Evolutionary conservation across 2,329 filamentous ascomycete species (phyloP).

Genomic region (Sclerotinia glacialis): DNA sequence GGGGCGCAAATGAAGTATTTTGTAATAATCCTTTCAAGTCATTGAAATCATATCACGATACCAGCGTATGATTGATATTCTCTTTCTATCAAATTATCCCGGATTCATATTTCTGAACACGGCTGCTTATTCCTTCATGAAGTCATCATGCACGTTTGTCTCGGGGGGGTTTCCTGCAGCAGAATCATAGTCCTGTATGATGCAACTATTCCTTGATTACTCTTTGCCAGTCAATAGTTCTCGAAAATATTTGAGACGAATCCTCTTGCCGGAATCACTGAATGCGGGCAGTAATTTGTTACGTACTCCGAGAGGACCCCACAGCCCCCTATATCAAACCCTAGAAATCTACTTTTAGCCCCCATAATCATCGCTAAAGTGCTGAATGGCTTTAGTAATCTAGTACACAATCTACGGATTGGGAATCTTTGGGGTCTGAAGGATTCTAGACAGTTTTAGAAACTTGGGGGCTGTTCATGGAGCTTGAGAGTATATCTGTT

Average conservation of each 20-base stretch:
- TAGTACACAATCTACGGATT: neutral
- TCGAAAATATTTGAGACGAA: neutral
- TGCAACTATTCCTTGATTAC: neutral
- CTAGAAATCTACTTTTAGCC: neutral
- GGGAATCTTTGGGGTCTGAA: neutral
- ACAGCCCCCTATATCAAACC: neutral
- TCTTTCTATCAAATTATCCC: too few species aligned
- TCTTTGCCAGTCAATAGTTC: neutral
- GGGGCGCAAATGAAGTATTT: neutral
- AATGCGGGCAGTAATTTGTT: neutral
- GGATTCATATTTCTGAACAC: too few species aligned
- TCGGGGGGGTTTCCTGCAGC: neutral
- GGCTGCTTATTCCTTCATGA: too few species aligned
- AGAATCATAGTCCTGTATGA: too few species aligned
- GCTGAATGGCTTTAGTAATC: neutral
- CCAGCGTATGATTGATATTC: too few species aligned
- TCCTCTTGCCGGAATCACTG: neutral
- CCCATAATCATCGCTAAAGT: neutral
- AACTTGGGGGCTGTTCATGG: neutral
- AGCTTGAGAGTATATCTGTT: conserved; percentile 2
- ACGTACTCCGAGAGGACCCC: neutral
- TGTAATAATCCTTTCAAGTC: neutral
- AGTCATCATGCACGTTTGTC: too few species aligned
- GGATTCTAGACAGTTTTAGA: neutral
- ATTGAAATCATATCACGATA: neutral